Evolutionary conservation across 2,329 filamentous ascomycete species (phyloP), one percentile per base, ranked within the genome.

Genomic region (Daldinia sp.): DNA sequence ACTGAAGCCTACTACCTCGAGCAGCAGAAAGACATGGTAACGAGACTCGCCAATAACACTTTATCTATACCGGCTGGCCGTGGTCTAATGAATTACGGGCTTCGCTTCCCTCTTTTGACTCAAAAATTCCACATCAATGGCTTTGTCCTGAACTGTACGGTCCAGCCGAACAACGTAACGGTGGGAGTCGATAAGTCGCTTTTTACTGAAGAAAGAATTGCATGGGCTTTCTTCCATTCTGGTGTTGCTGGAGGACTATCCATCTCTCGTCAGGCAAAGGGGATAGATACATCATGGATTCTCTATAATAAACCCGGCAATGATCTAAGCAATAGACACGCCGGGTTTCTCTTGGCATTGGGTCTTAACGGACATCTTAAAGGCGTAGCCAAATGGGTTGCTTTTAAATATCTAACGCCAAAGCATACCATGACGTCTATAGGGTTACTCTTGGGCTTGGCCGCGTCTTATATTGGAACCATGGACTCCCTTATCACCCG

Each of bases 341-440:
- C 96, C 33, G 96, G 96, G 0, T 96, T 99, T 71, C 82, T 99
- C 48, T 85, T 99, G 0, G 96, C 94, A 4, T 85, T 99, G 4
- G 96, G 96, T 3, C 84, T 99, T 26, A 98, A 98, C 74, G 97
- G 96, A 0, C 97, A 99, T 81, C 84, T 99, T n/a, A 96, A 93
- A 74, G 92, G 90, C 6, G 88, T 99, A 30, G 96, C 96, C 2
- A 98, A 98, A 82, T 99, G 96, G 95, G 91, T 99, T 48, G 95
- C 94, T 7, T 99, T 98, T 86, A 98, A 98, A 77, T 99, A 99
- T 74, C 84, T 99, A n/a, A 99, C 96, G 0, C 95, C 96, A 1
- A 99, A 99, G 77, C 97, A 99, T 79, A 97, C 94, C 28, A 99
- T 99, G 96, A 98, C 96, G 26, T 98, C 96, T 0, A 95, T 99